Evolutionary conservation across 1,284 basidiomycete species (phyloP).

Genomic region (Microbotryum violaceum): DNA sequence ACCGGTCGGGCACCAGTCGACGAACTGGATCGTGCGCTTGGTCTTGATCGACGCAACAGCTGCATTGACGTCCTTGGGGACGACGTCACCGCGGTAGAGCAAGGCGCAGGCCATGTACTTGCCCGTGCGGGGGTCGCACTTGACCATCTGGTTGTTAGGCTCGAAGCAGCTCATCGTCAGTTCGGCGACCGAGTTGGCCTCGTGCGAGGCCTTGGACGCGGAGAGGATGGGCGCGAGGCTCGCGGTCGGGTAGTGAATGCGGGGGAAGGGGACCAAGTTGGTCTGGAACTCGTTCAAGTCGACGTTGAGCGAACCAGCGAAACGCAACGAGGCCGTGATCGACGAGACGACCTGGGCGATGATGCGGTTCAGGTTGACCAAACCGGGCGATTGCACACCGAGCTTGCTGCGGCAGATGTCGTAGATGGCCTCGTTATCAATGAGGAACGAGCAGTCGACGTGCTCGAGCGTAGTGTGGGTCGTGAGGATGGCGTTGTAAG

Average conservation of each 20-base stretch:
- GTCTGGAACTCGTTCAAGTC: conserved; percentile 99
- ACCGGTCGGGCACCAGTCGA: conserved; percentile 97
- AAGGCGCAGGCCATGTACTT: conserved; percentile 75
- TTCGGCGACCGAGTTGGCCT: conserved; percentile 94
- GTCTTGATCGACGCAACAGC: conserved; percentile 94
- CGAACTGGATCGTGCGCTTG: conserved; percentile 89
- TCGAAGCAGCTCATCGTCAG: conserved; percentile 99
- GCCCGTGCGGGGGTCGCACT: conserved; percentile 78
- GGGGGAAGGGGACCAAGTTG: conserved; percentile 44
- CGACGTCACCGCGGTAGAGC: conserved; percentile 68
- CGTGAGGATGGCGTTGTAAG: conserved; percentile 97
- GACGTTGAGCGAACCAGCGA: conserved; percentile 96
- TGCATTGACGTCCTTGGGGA: conserved; percentile 91
- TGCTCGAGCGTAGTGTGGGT: conserved; percentile 99
- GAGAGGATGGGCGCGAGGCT: conserved; percentile 93
- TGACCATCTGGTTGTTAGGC: conserved; percentile 92
- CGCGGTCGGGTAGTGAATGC: conserved; percentile 97
- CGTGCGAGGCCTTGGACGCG: conserved; percentile 70
- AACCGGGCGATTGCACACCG: conserved; percentile 76
- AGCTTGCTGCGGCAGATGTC: conserved; percentile 98
- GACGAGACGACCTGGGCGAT: conserved; percentile 98
- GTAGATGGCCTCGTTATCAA: conserved; percentile 85
- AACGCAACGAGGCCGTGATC: conserved; percentile 92
- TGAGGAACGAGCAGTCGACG: conserved; percentile 99
- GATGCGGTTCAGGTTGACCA: conserved; percentile 90